Base-by-base conservation (phyloP, 1,139 yeast species). In the Suhomyces bribrorum region DNA sequence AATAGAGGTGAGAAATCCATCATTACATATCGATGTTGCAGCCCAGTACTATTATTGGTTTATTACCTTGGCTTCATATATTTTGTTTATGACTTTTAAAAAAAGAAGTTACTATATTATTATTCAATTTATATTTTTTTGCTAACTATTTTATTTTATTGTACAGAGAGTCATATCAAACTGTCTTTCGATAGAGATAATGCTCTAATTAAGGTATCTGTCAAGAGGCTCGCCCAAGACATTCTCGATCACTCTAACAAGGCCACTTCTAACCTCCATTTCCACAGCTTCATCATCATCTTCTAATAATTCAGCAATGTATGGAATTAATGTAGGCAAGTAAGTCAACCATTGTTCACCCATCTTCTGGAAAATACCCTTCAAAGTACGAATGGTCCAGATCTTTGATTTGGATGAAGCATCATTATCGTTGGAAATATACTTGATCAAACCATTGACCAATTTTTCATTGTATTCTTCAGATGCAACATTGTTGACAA, bases 201-300 rank as follows among this genome's bases (percentile, higher is more conserved):
- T 41, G 30, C 29, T 36, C 40, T 71, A 88, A 49, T 82, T 83
- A 53, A 92, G 73, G 57, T 90, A 92, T 62, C 95, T 78, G 57
- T 90, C 97, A 47, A 92, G 75, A 32, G 96, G 94, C 62, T 92
- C 99, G 34, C 98, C 98, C 50, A 94, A 73, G 14, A 89, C 96
- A 42, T 79, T 83, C 60, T 92, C 98, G 44, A 92, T 84, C 8
- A 86, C 96, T 53, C 87, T 86, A 5, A 90, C 96, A 49, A 92
- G 75, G n/a, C 95, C 95, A 32, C 83, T 77, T 66, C 97, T 84
- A 5, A 89, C 96, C 62, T 88, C 97, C 57, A 80, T 61, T 62
- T 92, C 98, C 22, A 94, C 96, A 33, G 77, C 80, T 62, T 94
- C 98, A 48, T 90, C 95, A 45, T 92, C 97, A 59, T 90, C 97